A percentile compares a stretch with the other conserved stretches of the same genome.
phyloP scores from a whole-genome alignment of 768 basidiomycete genomes.

The Termitomyces sp. region DNA sequence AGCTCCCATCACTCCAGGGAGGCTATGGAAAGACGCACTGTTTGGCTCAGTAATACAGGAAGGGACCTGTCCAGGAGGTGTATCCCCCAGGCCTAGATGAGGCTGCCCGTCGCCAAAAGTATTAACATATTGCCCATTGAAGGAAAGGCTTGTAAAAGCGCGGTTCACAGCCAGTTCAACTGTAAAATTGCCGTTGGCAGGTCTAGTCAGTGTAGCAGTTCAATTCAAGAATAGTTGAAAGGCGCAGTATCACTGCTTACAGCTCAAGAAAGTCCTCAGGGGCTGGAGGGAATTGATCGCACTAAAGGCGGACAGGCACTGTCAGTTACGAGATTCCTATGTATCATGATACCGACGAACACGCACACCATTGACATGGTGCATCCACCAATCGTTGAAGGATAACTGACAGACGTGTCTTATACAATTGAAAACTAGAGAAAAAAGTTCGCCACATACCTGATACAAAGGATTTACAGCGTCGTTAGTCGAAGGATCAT shows the following conservation, averaged over 20 bases:
- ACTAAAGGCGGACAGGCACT: slow-evolving; percentile 26
- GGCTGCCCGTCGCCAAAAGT: slow-evolving; percentile 44
- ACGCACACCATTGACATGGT: slow-evolving; percentile 34
- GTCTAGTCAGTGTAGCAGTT: slow-evolving; percentile 22
- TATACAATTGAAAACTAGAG: not conserved
- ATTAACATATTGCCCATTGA: slow-evolving; percentile 31
- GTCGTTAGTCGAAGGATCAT: slow-evolving; percentile 37
- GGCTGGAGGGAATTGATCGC: slow-evolving; percentile 42
- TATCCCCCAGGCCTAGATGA: slow-evolving; percentile 32
- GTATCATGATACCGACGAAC: not conserved
- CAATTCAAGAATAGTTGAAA: not conserved
- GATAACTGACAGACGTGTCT: slow-evolving; percentile 6
- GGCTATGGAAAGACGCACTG: slow-evolving; percentile 30
- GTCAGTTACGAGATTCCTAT: not conserved
- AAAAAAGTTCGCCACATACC: slow-evolving; percentile 24
- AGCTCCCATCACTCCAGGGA: not conserved
- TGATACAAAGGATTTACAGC: slow-evolving; percentile 45
- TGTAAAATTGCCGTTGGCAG: slow-evolving; percentile 46
- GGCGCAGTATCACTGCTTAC: slow-evolving; percentile 24
- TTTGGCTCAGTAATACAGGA: slow-evolving; percentile 49
- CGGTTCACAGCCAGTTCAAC: slow-evolving; percentile 51
- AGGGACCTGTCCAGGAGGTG: slow-evolving; percentile 31
- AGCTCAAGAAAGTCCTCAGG: slow-evolving; percentile 41
- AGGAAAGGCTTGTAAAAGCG: slow-evolving; percentile 45
- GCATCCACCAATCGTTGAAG: slow-evolving; percentile 30